Evolutionary conservation across 257 asterid species (phyloP), one percentile per base, ranked within the genome.

Genomic region (Solanum piurae): DNA sequence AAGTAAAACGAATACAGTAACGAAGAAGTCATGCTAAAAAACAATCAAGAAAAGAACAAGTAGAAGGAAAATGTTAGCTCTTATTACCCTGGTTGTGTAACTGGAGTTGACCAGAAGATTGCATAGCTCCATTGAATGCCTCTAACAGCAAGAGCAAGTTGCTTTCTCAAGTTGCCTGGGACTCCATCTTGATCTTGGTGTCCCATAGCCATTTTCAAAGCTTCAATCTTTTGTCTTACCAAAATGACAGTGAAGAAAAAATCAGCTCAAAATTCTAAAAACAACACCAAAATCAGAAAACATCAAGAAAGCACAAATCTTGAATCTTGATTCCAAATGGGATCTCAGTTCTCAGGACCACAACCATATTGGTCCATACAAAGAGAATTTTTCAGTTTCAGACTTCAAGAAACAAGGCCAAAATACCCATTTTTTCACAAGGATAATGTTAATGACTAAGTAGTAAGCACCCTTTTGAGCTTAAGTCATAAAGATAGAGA

Each of bases 101-200:
- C 86, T 46, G 98, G 92, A 90, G 76, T 55, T 46, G 99, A 93
- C 99, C 99, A 96, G 92, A 94, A 95, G 34, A 96, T 93, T 31
- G 94, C 98, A 93, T 96, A 96, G 90, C 96, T 94, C 99, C 99
- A 96, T 72, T 95, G 96, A 88, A 96, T 94, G 89, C 92, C 92
- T 94, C 93, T 94, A 80, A 93, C 94, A 90, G 98, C 95, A 88
- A 94, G 88, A 88, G 96, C 98, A 90, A 96, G 96, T 85, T 91
- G 92, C 83, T 88, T 92, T 90, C 94, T 95, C 31, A 95, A 91
- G 89, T 89, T 94, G 34, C 88, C 85, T 72, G 90, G 89, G 18
- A 87, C 90, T 60, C 84, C 93, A 83, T 83, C 86, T 84, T 83
- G 92, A 87, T 73, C 87, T 87, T 92, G 91, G 85, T 75, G 89